Base-by-base conservation (phyloP, 306 rosid species). In the Castanopsis chinensis region DNA sequence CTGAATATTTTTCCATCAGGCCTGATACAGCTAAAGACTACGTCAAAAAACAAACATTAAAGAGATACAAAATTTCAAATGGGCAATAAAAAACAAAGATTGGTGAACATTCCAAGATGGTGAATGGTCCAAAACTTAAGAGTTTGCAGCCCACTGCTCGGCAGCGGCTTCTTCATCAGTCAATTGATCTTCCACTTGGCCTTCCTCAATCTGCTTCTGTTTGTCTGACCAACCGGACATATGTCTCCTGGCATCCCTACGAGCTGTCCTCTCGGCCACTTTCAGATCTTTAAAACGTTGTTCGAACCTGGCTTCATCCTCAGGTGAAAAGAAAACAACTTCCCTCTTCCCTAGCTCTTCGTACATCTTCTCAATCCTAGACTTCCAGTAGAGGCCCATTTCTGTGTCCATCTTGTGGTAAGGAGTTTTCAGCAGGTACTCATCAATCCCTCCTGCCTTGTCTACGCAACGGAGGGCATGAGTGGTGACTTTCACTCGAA, bases 361-460 rank as follows among this genome's bases (percentile, higher is more conserved):
- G 6, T 88, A 90, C 53, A 91, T 82, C 77, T 89, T 92, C 85
- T 92, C 97, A 13, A 92, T 92, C 87, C 91, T 92, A 33, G 97
- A 82, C 85, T 95, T 95, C 99, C 99, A 95, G 84, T 84, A 81
- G 74, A 95, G 88, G 43, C 98, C 99, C 45, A 89, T 76, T 85
- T 95, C 97, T 5, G 97, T 91, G 87, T 95, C 96, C 98, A 95
- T 90, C 85, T 91, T 92, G 23, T 80, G 92, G 90, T 92, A 92
- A 72, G 99, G 97, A 51, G 99, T 95, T 82, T 86, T 92, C 80
- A 95, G 90, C 80, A 95, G 86, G 87, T 95, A 95, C 82, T 95
- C 99, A 27, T 95, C 98, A 61, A 95, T 88, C 76, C 99, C 99
- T 78, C 99, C 99, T 5, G 87, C 95, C 84, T 95, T 95, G 92